Percentiles rank a stretch among this genome's conserved stretches.
These are phyloP conservation scores for Beauveria caledonica DNA, from an alignment of 2,329 filamentous ascomycete genomes.

Conservation along the genomic window DNA sequence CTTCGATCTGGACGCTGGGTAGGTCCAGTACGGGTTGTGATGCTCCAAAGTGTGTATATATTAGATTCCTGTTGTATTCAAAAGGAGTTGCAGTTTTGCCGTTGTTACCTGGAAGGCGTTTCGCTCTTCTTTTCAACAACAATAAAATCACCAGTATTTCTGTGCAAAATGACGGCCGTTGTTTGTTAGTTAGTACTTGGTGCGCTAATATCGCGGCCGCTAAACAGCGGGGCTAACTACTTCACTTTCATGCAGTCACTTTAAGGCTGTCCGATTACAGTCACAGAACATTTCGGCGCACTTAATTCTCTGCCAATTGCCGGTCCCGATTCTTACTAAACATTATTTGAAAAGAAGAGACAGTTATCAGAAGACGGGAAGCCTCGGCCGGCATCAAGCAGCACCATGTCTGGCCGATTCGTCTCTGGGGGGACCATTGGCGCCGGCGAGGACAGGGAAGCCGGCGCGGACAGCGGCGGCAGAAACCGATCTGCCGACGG, in stretches of 20 bases:
- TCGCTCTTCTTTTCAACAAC: neutral
- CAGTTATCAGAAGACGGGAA: neutral
- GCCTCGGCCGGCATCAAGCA: neutral
- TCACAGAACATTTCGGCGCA: neutral
- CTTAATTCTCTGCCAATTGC: neutral
- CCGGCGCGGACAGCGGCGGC: neutral
- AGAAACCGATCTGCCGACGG: neutral
- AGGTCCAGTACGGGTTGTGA: neutral
- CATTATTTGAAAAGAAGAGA: neutral
- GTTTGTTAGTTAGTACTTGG: neutral
- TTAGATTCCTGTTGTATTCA: neutral
- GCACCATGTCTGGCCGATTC: conserved; percentile 45
- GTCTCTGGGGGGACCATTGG: conserved; percentile 47
- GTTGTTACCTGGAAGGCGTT: neutral
- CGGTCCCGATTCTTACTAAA: neutral
- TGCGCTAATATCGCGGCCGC: neutral
- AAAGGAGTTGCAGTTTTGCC: conserved; percentile 3
- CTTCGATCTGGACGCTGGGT: neutral
- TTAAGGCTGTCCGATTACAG: neutral
- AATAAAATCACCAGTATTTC: conserved; percentile 6
- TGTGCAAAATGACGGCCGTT: neutral
- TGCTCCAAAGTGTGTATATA: neutral
- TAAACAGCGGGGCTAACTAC: neutral
- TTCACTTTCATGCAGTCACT: neutral
- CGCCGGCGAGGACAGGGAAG: conserved; percentile 18